Base-by-base conservation (phyloP, 2,329 filamentous ascomycete species). In the Xylariaceae sp. region DNA sequence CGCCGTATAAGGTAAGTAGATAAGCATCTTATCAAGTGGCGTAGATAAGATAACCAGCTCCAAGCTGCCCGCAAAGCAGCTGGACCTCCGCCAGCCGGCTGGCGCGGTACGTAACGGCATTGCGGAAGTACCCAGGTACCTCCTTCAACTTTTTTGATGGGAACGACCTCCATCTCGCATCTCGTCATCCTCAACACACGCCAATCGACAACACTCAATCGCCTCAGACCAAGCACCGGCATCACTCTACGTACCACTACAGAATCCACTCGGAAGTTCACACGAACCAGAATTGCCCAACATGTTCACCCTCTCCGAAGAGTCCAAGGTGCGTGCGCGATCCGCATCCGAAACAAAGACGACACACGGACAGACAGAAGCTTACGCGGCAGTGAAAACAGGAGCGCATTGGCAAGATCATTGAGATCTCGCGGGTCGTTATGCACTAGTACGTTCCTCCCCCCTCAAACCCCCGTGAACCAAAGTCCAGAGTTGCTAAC, bases 381-480 rank as follows among this genome's bases (percentile, higher is more conserved):
- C 61, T 44, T 30, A 64, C 55, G 8, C 37, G 37, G 39, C 18
- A 15, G 18, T 15, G 55, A 15, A 18, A n/a, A 67, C 70, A 97
- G 93, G 94, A 99, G 88, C 92, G 94, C 82, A 96, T 99, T 78
- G 88, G 90, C 72, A 93, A 92, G 82, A 84, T 97, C 79, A 94
- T 99, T 75, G 94, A 97, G 77, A 80, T 97, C 75, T 94, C 92
- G 64, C 87, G 92, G 72, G 88, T 97, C 71, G 92, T 90, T 61
- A 89, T 99, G 73, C 94, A 99, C 80, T 99, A 97, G 91, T 95
- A 85, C 67, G 88, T 44, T 53, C n/a, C 30, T 23, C 18, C 30
- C 11, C 9, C 11, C 1, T 50, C 5, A 13, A 11, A 13, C 3
- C 39, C 59, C 59, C 51, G 55, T 53, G 35, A 13, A 18, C 2